These are phyloP conservation scores for Trametes hirsuta DNA, from an alignment of 1,284 basidiomycete species.

Conservation along the genomic window DNA sequence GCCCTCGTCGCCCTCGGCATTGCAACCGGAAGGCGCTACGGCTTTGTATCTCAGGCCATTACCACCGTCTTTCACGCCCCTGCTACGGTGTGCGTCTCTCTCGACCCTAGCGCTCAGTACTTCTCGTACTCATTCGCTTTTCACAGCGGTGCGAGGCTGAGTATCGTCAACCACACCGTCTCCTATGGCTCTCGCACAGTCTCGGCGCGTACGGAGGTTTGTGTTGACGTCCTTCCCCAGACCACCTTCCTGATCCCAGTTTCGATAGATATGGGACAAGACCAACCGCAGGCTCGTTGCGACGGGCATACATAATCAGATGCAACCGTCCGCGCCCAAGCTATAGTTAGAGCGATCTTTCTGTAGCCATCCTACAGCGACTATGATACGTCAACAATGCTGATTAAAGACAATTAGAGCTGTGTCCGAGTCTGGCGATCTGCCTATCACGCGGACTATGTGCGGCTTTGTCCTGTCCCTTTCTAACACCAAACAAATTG, in stretches of 20 bases:
- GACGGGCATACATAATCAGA: slow-evolving; percentile 18
- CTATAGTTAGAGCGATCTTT: background rate
- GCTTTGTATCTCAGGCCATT: slow-evolving; percentile 70
- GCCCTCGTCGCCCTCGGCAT: slow-evolving; percentile 66
- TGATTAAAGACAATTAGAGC: background rate
- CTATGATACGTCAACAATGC: too few species aligned
- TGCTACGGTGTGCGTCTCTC: slow-evolving; percentile 51
- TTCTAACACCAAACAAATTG: too few species aligned
- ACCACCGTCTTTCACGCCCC: slow-evolving; percentile 67
- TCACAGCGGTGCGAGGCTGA: slow-evolving; percentile 2
- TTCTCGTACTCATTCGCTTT: background rate
- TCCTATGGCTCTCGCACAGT: slow-evolving; percentile 19
- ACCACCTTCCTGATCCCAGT: background rate
- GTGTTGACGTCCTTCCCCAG: background rate
- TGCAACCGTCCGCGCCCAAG: slow-evolving; percentile 17
- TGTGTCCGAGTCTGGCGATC: background rate
- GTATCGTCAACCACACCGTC: slow-evolving; percentile 15
- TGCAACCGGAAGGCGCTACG: slow-evolving; percentile 55
- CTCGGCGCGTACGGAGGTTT: slow-evolving; percentile 17
- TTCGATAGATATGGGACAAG: slow-evolving; percentile 17
- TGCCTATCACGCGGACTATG: background rate
- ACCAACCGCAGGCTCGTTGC: slow-evolving; percentile 18
- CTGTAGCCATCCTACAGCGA: too few species aligned
- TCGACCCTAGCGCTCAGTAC: too few species aligned
- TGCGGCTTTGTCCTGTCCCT: too few species aligned